phyloP scores from a whole-genome alignment of 495 filamentous ascomycete genomes.

The Neurospora terricola region DNA sequence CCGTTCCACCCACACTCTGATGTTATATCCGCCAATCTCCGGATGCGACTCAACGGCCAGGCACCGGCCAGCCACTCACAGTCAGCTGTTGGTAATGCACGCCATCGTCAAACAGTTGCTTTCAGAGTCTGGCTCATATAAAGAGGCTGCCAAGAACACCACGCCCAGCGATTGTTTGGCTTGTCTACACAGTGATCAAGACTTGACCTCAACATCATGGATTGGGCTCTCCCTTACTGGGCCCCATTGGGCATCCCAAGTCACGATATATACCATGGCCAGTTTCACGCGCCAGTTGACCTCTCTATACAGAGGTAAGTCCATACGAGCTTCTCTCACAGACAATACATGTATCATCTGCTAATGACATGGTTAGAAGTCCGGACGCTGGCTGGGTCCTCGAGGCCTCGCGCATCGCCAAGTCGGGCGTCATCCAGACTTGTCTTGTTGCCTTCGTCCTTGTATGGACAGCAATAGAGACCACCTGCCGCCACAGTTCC shows the following conservation, averaged over 20 bases:
- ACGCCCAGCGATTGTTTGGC: not conserved
- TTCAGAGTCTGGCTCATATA: not conserved
- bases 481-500: not conserved
- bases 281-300: not conserved
- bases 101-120: not conserved
- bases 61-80: not conserved
- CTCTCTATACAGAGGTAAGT: not conserved
- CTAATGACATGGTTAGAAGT: not conserved
- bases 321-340: not conserved
- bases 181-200: not conserved
- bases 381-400: slow-evolving; percentile 1
- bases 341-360: not conserved
- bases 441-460: not conserved
- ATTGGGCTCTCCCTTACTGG: not conserved
- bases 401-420: not conserved
- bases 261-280: not conserved
- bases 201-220: not conserved
- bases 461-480: slow-evolving; percentile 1
- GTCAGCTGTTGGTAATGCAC: not conserved
- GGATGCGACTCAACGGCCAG: not conserved
- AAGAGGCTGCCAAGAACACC: not conserved
- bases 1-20: not conserved
- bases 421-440: slow-evolving; percentile 3
- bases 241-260: not conserved
- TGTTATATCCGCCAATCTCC: not conserved